Conservation (phyloP, 805 yeast genomes). For the Yamadazyma sp. region DNA sequence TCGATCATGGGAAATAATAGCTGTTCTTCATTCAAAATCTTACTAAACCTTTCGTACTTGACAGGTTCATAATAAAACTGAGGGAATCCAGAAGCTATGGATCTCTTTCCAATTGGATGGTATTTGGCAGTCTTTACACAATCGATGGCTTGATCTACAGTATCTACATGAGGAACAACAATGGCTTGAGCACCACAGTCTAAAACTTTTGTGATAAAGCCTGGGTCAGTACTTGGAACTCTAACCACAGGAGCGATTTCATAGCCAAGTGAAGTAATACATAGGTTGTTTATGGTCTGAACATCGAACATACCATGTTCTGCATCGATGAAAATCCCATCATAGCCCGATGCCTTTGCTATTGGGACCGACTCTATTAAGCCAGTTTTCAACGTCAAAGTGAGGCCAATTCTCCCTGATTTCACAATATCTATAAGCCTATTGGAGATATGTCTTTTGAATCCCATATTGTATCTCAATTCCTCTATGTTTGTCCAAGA, state of each 20-base stretch:
- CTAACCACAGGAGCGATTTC: background rate
- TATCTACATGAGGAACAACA: slow-evolving; percentile 1
- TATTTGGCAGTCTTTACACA: background rate
- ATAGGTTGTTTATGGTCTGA: background rate
- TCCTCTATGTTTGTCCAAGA: too few species aligned
- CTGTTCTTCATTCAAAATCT: background rate
- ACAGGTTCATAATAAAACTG: slow-evolving; percentile 1
- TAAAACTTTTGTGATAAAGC: slow-evolving; percentile 1
- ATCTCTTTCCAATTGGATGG: background rate
- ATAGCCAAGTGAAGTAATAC: background rate
- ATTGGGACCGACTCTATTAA: background rate
- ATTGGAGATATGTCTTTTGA: background rate
- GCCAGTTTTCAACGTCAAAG: background rate
- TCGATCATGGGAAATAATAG: slow-evolving; percentile 2
- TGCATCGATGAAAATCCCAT: slow-evolving; percentile 1
- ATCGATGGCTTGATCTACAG: background rate
- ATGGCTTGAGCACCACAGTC: slow-evolving; percentile 1
- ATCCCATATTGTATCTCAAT: too few species aligned
- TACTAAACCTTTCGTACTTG: background rate
- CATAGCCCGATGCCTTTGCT: background rate
- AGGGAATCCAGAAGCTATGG: slow-evolving; percentile 1
- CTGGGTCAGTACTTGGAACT: background rate
- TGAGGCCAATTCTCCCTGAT: background rate
- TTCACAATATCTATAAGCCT: background rate
- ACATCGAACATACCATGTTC: background rate